These are phyloP conservation scores for Chrysanthemum lavandulifolium DNA, from an alignment of 129 eudicot genomes.

Conservation along the genomic window DNA sequence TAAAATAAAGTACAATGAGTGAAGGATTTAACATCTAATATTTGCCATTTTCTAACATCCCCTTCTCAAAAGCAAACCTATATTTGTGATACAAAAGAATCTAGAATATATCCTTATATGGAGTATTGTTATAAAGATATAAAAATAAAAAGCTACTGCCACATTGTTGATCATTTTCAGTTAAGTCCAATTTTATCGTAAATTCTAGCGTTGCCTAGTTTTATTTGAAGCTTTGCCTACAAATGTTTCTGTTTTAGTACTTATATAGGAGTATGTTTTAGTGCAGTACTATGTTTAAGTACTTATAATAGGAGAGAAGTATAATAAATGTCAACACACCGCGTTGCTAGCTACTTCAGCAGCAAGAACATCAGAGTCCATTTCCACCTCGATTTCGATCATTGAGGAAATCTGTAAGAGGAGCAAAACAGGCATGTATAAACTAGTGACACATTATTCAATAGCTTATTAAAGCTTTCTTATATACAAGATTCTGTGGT, in stretches of 20 bases:
- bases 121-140: too few species aligned
- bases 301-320: neutral
- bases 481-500: neutral
- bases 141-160: too few species aligned
- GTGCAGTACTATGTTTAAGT: too few species aligned
- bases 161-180: too few species aligned
- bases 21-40: neutral
- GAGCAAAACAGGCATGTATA: conserved; percentile 4
- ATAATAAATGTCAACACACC: conserved; percentile 35
- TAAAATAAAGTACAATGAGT: neutral
- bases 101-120: too few species aligned
- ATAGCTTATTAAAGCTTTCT: neutral
- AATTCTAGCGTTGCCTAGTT: neutral
- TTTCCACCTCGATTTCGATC: conserved; percentile 98
- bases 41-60: neutral
- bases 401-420: conserved; percentile 85
- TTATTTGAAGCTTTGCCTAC: neutral
- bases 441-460: conserved; percentile 4
- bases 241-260: neutral
- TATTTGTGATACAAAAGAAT: too few species aligned
- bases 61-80: too few species aligned
- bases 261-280: too few species aligned
- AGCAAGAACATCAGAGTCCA: conserved; percentile 94
- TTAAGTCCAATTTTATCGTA: neutral
- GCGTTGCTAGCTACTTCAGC: conserved; percentile 87